These are phyloP conservation scores for Chloranthus sessilifolius DNA, from an alignment of 164 flowering plant genomes.

Conservation along the genomic window DNA sequence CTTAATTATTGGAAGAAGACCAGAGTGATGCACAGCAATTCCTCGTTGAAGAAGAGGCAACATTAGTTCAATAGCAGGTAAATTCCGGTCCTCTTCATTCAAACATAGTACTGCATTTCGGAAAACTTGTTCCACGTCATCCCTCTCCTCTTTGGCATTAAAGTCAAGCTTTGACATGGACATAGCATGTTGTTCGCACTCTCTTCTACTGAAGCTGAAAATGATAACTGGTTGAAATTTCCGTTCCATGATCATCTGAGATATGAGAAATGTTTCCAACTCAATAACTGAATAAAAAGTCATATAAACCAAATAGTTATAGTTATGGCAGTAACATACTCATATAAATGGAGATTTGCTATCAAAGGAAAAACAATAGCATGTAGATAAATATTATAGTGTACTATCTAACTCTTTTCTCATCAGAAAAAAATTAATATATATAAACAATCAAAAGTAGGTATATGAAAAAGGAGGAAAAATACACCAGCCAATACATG, in stretches of 20 bases:
- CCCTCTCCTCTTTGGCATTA: slow-evolving; percentile 82
- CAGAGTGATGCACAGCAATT: slow-evolving; percentile 99
- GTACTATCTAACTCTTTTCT: too few species aligned
- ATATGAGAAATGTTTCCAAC: slow-evolving; percentile 10
- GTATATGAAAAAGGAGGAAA: too few species aligned
- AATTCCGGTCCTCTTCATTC: slow-evolving; percentile 84
- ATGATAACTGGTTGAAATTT: slow-evolving; percentile 95
- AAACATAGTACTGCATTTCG: slow-evolving; percentile 73
- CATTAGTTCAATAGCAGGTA: slow-evolving; percentile 95
- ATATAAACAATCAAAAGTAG: too few species aligned
- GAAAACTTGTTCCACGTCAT: slow-evolving; percentile 77
- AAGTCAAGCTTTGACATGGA: slow-evolving; percentile 96
- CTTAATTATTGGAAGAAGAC: slow-evolving; percentile 96
- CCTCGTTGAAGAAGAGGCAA: slow-evolving; percentile 93
- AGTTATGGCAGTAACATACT: background rate
- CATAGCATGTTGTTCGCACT: slow-evolving; percentile 97
- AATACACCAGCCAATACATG: too few species aligned
- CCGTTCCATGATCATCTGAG: slow-evolving; percentile 97
- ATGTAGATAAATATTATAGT: too few species aligned
- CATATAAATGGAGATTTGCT: too few species aligned
- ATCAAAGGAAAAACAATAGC: too few species aligned
- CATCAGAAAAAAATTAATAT: too few species aligned
- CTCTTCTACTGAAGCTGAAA: slow-evolving; percentile 97
- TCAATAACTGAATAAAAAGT: slow-evolving; percentile 2
- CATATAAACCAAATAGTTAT: background rate